Evolutionary conservation across 306 rosid species (phyloP).

Genomic region (Ormosia semicastrata): DNA sequence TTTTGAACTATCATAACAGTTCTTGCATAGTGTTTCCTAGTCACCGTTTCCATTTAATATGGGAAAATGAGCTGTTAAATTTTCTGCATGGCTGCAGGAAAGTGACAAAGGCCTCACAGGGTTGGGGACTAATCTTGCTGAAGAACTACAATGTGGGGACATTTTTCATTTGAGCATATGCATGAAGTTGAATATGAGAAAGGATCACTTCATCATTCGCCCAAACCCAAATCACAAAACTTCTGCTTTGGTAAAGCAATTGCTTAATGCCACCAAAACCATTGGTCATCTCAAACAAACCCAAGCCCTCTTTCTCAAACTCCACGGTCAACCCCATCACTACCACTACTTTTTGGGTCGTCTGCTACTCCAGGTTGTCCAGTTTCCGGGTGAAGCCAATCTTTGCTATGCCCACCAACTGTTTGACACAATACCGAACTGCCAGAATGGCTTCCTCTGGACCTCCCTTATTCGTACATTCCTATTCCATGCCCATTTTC

Average conservation of each 20-base stretch:
- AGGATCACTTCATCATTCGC: not conserved
- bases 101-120: constrained; percentile 61
- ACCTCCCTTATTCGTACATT: constrained; percentile 57
- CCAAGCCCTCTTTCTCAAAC: constrained; percentile 53
- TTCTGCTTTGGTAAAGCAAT: constrained; percentile 6
- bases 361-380: constrained; percentile 37
- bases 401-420: constrained; percentile 55
- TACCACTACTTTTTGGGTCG: constrained; percentile 31
- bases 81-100: constrained; percentile 64
- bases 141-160: constrained; percentile 85
- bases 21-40: constrained; percentile 69
- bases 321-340: constrained; percentile 19
- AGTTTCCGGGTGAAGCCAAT: constrained; percentile 16
- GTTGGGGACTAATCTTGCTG: constrained; percentile 54
- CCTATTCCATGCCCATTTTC: constrained; percentile 33
- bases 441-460: constrained; percentile 49
- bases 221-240: not conserved
- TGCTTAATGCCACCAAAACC: constrained; percentile 31
- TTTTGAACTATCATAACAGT: constrained; percentile 74
- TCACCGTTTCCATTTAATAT: constrained; percentile 77
- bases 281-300: constrained; percentile 47
- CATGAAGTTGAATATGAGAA: constrained; percentile 2
- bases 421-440: constrained; percentile 57
- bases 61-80: constrained; percentile 66
- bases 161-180: constrained; percentile 54